A percentile compares a stretch with the other conserved stretches of the same genome.
Conservation (phyloP, 768 basidiomycete genomes). For the Sarcodon aspratus region DNA sequence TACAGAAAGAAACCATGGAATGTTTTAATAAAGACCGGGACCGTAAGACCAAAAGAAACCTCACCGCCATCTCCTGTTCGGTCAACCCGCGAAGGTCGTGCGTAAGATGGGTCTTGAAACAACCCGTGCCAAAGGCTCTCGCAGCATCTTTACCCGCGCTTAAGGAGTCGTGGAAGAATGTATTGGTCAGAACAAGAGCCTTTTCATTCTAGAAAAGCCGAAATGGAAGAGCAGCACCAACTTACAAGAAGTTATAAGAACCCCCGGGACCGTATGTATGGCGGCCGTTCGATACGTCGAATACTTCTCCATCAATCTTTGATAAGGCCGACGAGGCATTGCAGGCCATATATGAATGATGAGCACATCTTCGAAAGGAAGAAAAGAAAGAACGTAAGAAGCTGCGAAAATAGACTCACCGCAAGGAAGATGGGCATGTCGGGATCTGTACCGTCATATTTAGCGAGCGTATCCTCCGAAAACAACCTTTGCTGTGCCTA, state of each 20-base stretch:
- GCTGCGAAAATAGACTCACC: conserved; percentile 30
- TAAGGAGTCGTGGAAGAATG: conserved; percentile 2
- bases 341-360: too few species aligned
- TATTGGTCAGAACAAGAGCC: conserved; percentile 4
- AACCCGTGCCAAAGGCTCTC: conserved; percentile 87
- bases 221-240: not conserved
- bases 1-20: conserved; percentile 17
- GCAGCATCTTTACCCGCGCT: conserved; percentile 85
- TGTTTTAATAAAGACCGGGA: not conserved
- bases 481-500: conserved; percentile 58
- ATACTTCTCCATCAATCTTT: conserved; percentile 88
- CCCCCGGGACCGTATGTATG: conserved; percentile 84
- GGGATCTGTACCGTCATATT: conserved; percentile 60
- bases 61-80: conserved; percentile 58
- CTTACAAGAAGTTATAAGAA: conserved; percentile 64
- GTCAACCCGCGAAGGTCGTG: conserved; percentile 82
- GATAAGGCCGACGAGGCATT: too few species aligned
- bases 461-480: conserved; percentile 55
- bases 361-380: conserved; percentile 4
- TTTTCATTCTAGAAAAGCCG: not conserved
- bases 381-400: conserved; percentile 4
- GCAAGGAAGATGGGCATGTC: conserved; percentile 75
- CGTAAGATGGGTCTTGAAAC: conserved; percentile 83
- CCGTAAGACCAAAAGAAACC: conserved; percentile 11
- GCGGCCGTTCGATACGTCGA: conserved; percentile 73